phyloP scores from a whole-genome alignment of 1,139 yeast genomes.

The Zygoascus hellenicus region DNA sequence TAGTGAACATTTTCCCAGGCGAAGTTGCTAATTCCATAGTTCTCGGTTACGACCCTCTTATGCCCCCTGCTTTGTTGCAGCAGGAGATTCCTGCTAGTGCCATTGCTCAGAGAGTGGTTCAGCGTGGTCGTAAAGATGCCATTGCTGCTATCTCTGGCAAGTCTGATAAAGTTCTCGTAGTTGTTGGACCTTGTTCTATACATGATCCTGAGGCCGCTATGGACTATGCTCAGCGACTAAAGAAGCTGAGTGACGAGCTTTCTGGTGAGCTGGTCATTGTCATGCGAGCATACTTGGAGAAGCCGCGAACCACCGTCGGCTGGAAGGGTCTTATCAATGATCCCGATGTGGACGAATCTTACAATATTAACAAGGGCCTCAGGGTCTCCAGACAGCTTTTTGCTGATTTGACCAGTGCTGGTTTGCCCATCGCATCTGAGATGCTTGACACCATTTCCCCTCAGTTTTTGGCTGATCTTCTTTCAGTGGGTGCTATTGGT shows the following conservation, averaged over 20 bases:
- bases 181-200: conserved; percentile 94
- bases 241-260: conserved; percentile 61
- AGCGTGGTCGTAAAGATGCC: conserved; percentile 71
- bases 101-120: conserved; percentile 59
- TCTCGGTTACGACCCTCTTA: conserved; percentile 83
- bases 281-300: conserved; percentile 97
- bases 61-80: conserved; percentile 81
- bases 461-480: conserved; percentile 87
- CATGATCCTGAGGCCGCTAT: conserved; percentile 87
- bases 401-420: conserved; percentile 67
- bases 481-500: conserved; percentile 96
- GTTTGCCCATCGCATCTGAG: conserved; percentile 88
- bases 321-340: conserved; percentile 98
- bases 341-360: conserved; percentile 89
- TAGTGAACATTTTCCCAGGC: neutral
- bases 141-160: conserved; percentile 62
- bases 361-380: conserved; percentile 92
- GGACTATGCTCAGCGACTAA: conserved; percentile 74
- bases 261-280: conserved; percentile 71
- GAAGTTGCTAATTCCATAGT: conserved; percentile 24
- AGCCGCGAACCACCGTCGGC: conserved; percentile 98
- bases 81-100: conserved; percentile 68
- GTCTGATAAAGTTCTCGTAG: conserved; percentile 75
- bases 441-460: conserved; percentile 98
- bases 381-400: conserved; percentile 81